These are phyloP conservation scores for Phytophthora crassamura DNA, from an alignment of 352 stramenopile species.

Conservation along the genomic window DNA sequence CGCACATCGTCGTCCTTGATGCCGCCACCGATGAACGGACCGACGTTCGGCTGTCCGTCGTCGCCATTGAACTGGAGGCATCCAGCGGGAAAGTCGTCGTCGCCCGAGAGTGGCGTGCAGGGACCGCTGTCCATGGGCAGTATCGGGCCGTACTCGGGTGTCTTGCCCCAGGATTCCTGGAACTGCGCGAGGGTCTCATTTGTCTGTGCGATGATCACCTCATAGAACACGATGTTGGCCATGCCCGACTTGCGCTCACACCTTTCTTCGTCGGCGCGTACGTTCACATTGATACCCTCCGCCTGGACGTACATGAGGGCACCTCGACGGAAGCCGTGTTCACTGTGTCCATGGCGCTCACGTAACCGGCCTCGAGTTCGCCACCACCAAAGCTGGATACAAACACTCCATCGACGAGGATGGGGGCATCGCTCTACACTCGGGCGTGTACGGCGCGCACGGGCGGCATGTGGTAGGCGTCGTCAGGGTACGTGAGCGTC, in stretches of 20 bases:
- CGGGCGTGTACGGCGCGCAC: slow-evolving; percentile 73
- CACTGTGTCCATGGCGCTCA: slow-evolving; percentile 71
- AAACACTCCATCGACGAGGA: slow-evolving; percentile 61
- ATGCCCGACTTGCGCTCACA: slow-evolving; percentile 73
- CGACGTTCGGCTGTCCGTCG: slow-evolving; percentile 60
- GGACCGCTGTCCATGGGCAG: slow-evolving; percentile 69
- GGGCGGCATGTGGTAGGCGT: slow-evolving; percentile 66
- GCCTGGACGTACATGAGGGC: slow-evolving; percentile 85
- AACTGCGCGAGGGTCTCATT: slow-evolving; percentile 69
- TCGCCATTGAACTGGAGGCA: slow-evolving; percentile 80
- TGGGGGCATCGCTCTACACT: slow-evolving; percentile 72
- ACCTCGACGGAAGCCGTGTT: slow-evolving; percentile 80
- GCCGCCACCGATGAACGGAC: slow-evolving; percentile 68
- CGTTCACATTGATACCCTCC: slow-evolving; percentile 76
- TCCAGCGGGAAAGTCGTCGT: slow-evolving; percentile 46
- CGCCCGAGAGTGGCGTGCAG: slow-evolving; percentile 57
- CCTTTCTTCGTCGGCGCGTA: slow-evolving; percentile 48
- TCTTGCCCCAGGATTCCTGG: slow-evolving; percentile 57
- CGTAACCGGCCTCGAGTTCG: slow-evolving; percentile 65
- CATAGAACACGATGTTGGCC: slow-evolving; percentile 78
- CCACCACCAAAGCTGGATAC: slow-evolving; percentile 65
- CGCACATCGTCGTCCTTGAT: slow-evolving; percentile 58
- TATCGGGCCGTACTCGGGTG: slow-evolving; percentile 74
- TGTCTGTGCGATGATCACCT: slow-evolving; percentile 68
- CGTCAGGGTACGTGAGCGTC: slow-evolving; percentile 31